Conservation (phyloP, 306 rosid genomes). For the Sophora flavescens region DNA sequence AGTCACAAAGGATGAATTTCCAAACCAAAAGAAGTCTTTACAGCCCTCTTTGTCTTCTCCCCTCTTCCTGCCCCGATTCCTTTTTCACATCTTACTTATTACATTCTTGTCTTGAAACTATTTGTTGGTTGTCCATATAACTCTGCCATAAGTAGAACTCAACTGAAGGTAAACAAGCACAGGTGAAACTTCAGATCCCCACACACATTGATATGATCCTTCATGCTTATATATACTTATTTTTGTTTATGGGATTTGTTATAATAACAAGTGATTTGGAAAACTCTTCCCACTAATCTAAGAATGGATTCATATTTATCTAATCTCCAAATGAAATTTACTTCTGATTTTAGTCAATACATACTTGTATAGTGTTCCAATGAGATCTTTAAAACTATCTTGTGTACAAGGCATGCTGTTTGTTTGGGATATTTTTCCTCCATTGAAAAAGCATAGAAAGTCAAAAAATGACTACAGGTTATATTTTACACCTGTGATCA, state of each 20-base stretch:
- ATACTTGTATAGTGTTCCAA: not conserved
- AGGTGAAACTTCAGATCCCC: not conserved
- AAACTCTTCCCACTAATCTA: not conserved
- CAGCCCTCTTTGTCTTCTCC: too few relatives aligned
- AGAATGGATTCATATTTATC: not conserved
- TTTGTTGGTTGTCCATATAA: not conserved
- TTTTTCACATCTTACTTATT: too few relatives aligned
- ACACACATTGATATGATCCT: not conserved
- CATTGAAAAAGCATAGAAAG: slow-evolving; percentile 1
- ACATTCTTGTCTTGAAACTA: too few relatives aligned
- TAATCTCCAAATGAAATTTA: not conserved
- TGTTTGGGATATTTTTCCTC: slow-evolving; percentile 21
- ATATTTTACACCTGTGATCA: slow-evolving; percentile 22
- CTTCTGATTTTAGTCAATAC: not conserved
- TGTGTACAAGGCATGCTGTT: slow-evolving; percentile 12
- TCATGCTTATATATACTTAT: not conserved
- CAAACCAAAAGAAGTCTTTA: too few relatives aligned
- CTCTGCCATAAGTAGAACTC: not conserved
- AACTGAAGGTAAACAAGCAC: not conserved
- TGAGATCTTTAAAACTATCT: slow-evolving; percentile 24
- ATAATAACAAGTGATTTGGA: not conserved
- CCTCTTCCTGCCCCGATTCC: too few relatives aligned
- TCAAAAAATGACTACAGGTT: not conserved
- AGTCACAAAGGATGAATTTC: not conserved
- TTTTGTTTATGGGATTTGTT: not conserved